Evolutionary conservation across 345 rosid genomes (phyloP), one percentile per base, ranked within the genome.

Genomic region (Odontarrhena argentea): DNA sequence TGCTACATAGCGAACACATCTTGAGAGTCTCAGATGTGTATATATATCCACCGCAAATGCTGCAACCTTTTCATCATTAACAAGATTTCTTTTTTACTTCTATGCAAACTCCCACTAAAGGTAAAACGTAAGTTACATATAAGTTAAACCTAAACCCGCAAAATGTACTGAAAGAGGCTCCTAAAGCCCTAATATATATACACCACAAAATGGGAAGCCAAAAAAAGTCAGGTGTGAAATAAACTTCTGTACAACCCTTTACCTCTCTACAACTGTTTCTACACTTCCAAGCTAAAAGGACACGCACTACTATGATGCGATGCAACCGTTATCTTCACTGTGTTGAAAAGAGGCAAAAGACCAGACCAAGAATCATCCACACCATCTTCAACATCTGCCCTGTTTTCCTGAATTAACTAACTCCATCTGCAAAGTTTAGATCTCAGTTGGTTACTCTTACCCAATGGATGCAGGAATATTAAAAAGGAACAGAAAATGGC

Each of bases 241-340:
- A 24, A 26, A 60, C 50, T 44, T 43, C 35, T 67, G 64, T 56
- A 67, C 70, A 67, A 9, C 35, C 44, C 37, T 43, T 34, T 10
- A 66, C 63, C 63, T 53, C 46, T 55, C 63, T 45, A 55, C 54
- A 55, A 14, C 56, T 36, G 64, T 37, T 57, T 68, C 65, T 47
- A 58, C 42, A 37, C 65, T 58, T 58, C 49, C 50, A 49, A 68
- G 28, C 50, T 50, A 68, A 38, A 58, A 47, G 38, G 38, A 28
- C 56, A 68, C 22, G 15, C 22, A 36, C 34, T 35, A 10, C 55
- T 62, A 46, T 38, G 46, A 24, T 63, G 57, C 68, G 25, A 2
- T 14, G 56, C 47, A 25, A 55, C 14, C 34, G 63, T 52, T 56
- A 68, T 59, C 58, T 68, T 34, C 59, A 58, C 54, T 28, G 45